Evolutionary conservation across 768 basidiomycete genomes (phyloP).

Genomic region (Xerocomellus intermedius): DNA sequence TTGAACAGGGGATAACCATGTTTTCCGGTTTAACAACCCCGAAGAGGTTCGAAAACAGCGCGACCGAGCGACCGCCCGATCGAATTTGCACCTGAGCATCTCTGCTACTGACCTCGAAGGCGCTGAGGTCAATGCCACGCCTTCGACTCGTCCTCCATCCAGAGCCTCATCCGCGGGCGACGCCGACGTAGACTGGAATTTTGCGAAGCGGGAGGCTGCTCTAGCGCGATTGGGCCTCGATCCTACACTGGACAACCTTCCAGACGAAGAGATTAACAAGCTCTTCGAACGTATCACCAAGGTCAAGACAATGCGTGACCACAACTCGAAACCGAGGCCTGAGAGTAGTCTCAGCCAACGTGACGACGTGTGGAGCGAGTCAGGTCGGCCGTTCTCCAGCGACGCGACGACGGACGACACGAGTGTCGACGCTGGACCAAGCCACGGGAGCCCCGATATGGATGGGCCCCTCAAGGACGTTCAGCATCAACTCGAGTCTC

Average conservation of each 20-base stretch:
- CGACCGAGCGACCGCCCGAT: constrained; percentile 74
- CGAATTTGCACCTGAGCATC: constrained; percentile 62
- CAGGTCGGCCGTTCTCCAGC: constrained; percentile 74
- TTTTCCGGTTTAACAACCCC: constrained; percentile 96
- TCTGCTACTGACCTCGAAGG: constrained; percentile 67
- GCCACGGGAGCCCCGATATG: constrained; percentile 61
- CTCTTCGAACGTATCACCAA: constrained; percentile 93
- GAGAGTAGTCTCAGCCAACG: constrained; percentile 86
- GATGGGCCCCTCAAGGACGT: constrained; percentile 65
- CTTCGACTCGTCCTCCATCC: constrained; percentile 73
- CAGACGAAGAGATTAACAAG: constrained; percentile 92
- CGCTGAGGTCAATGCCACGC: constrained; percentile 37
- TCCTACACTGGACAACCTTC: constrained; percentile 87
- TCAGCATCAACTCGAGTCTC: constrained; percentile 73
- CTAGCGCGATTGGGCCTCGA: constrained; percentile 83
- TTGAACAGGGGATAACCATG: constrained; percentile 85
- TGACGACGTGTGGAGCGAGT: constrained; percentile 89
- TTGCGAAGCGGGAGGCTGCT: constrained; percentile 92
- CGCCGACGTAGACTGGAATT: constrained; percentile 93
- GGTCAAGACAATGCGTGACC: constrained; percentile 84
- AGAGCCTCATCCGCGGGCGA: constrained; percentile 66
- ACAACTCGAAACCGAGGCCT: constrained; percentile 76
- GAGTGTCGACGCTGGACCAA: constrained; percentile 67
- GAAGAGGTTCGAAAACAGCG: constrained; percentile 92
- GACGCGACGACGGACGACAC: constrained; percentile 87